Evolutionary conservation across 345 rosid species (phyloP).

Genomic region (Eucalyptus leucophloia): DNA sequence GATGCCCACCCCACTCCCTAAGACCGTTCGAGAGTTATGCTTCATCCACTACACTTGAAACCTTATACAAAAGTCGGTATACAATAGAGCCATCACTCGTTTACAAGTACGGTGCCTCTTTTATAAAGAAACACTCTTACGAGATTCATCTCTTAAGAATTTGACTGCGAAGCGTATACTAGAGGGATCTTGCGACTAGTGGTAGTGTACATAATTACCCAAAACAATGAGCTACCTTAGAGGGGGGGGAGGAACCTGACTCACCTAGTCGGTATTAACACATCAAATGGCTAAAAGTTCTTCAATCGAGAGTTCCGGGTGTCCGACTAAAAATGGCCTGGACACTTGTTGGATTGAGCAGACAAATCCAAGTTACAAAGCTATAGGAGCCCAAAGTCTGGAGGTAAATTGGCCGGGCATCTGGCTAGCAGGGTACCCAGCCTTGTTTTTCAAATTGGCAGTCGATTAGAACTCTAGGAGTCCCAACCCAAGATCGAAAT

Average conservation of each 20-base stretch:
- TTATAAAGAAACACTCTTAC: not conserved
- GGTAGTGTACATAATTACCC: not conserved
- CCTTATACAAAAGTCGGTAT: not conserved
- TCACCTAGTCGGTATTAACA: too few species aligned
- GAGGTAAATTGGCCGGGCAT: not conserved
- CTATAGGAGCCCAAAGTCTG: too few species aligned
- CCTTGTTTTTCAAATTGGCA: not conserved
- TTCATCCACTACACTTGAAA: not conserved
- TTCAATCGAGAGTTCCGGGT: too few species aligned
- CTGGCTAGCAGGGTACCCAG: not conserved
- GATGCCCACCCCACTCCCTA: not conserved
- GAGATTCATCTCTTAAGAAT: not conserved
- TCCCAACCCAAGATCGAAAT: not conserved
- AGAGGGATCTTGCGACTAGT: not conserved
- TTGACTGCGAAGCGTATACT: rapidly evolving
- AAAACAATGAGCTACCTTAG: too few species aligned
- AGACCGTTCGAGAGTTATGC: not conserved
- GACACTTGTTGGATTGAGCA: too few species aligned
- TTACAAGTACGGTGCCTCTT: not conserved
- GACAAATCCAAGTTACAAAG: too few species aligned
- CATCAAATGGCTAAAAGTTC: too few species aligned
- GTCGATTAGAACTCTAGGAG: not conserved
- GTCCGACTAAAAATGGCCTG: too few species aligned
- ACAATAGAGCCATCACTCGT: not conserved
- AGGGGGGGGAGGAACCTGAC: rapidly evolving